These are phyloP conservation scores for Bacterosira constricta DNA, from an alignment of 108 stramenopile genomes.

Conservation along the genomic window DNA sequence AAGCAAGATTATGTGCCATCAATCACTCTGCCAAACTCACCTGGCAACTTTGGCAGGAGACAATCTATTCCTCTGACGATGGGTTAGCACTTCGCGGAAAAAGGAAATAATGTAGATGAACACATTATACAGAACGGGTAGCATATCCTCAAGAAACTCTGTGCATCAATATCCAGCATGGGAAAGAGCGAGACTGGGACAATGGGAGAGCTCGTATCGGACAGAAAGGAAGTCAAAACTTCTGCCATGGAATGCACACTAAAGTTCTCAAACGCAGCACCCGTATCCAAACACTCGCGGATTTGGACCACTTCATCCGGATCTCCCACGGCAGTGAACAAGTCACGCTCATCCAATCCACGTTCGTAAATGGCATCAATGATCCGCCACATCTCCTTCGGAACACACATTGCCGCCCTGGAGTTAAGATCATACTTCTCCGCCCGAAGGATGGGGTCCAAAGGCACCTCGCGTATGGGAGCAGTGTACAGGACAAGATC, in stretches of 20 bases:
- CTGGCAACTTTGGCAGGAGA: constrained; percentile 79
- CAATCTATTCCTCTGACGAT: constrained; percentile 68
- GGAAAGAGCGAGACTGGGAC: constrained; percentile 83
- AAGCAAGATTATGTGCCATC: not conserved
- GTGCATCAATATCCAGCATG: constrained; percentile 80
- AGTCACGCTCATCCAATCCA: constrained; percentile 81
- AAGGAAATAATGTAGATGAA: constrained; percentile 98
- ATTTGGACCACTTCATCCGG: constrained; percentile 81
- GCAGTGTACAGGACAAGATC: constrained; percentile 90
- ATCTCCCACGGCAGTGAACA: constrained; percentile 81
- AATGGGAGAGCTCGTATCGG: constrained; percentile 82
- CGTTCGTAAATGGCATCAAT: constrained; percentile 92
- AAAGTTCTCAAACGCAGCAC: constrained; percentile 64
- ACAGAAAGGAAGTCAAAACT: constrained; percentile 76
- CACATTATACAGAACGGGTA: constrained; percentile 93
- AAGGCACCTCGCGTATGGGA: constrained; percentile 85
- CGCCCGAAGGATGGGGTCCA: constrained; percentile 81
- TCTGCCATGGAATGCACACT: constrained; percentile 85
- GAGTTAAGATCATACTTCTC: constrained; percentile 66
- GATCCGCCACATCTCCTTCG: constrained; percentile 96
- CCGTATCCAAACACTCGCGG: constrained; percentile 91
- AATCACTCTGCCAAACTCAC: constrained; percentile 9
- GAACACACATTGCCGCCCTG: constrained; percentile 84
- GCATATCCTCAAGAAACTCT: constrained; percentile 89
- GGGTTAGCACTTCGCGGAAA: constrained; percentile 88